Evolutionary conservation across 2,329 filamentous ascomycete genomes (phyloP), one percentile per base, ranked within the genome.

Genomic region (Chalaropsis ovoidea): DNA sequence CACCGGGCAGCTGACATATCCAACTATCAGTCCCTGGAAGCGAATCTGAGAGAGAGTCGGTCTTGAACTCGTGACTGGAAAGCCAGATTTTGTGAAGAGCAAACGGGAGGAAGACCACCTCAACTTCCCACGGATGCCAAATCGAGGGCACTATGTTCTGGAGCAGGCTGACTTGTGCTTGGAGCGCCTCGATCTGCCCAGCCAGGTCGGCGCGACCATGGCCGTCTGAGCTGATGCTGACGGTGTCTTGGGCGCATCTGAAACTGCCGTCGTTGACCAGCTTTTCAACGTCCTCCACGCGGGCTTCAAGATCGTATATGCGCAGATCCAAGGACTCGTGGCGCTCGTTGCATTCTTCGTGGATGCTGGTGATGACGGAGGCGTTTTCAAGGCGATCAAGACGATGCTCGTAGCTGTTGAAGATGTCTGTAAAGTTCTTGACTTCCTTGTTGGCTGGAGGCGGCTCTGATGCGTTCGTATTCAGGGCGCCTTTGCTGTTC

Each of bases 21-120:
- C 82, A 84, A 68, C 80, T 79, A 65, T 83, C 81, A 39, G 73
- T 72, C 49, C 73, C 73, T 4, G 74, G 70, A n/a, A 58, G 24
- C 11, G 73, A 72, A 10, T 41, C 41, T 0, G 68, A 67, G 10
- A 70, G 69, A 5, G 74, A 70, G 24, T 75, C 75, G 27, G 72
- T 67, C 61, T 76, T 77, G 71, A 84, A 82, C 2, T 82, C 77
- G 68, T 76, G 72, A 3, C 77, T 73, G 56, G 77, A 76, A 67
- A 81, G 76, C 82, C 82, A 85, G 5, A 85, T 70, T 24, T 77
- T 79, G 69, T 79, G 82, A 6, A 85, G 74, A 0, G 80, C 78
- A 72, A 89, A 93, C 0, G 89, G 89, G 7, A 92, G 73, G 66
- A 91, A 84, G 0, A 92, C 84, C 3, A 92, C 86, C 71, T 92